A percentile compares a stretch with the other conserved stretches of the same genome.
Conservation (phyloP, 129 eudicot species). For the Artemisia annua region DNA sequence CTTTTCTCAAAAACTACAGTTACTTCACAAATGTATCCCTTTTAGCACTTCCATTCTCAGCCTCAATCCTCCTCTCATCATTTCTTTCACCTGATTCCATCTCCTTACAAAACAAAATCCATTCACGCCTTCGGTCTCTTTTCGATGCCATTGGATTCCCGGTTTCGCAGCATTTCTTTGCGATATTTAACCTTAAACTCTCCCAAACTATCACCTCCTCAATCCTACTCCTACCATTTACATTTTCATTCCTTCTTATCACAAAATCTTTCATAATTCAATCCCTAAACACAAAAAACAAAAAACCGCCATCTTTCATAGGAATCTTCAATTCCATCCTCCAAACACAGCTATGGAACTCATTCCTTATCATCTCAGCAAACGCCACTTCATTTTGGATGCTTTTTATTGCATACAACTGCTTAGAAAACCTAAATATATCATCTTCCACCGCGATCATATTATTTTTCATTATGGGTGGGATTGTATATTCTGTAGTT, state of each 20-base stretch:
- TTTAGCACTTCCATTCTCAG: slow-evolving; percentile 58
- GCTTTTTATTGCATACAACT: slow-evolving; percentile 48
- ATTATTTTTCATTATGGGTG: slow-evolving; percentile 37
- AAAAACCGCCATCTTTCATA: slow-evolving; percentile 18
- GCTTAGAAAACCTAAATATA: slow-evolving; percentile 33
- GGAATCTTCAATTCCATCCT: slow-evolving; percentile 45
- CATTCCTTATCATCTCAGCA: slow-evolving; percentile 58
- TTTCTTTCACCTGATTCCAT: slow-evolving; percentile 43
- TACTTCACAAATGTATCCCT: slow-evolving; percentile 57
- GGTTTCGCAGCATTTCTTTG: slow-evolving; percentile 37
- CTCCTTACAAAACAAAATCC: slow-evolving; percentile 39
- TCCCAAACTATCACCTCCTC: slow-evolving; percentile 65
- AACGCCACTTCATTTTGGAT: slow-evolving; percentile 64
- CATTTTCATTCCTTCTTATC: slow-evolving; percentile 69
- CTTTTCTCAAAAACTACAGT: slow-evolving; percentile 56
- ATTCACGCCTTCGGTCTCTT: slow-evolving; percentile 41
- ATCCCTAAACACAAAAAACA: slow-evolving; percentile 29
- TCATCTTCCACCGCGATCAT: slow-evolving; percentile 29
- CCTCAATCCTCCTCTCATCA: slow-evolving; percentile 49
- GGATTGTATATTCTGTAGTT: slow-evolving; percentile 54
- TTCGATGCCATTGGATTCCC: slow-evolving; percentile 57
- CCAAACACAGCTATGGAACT: slow-evolving; percentile 70
- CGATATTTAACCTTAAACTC: slow-evolving; percentile 56
- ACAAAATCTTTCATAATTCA: slow-evolving; percentile 58
- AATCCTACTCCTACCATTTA: slow-evolving; percentile 54